A percentile compares a stretch with the other conserved stretches of the same genome.
Evolutionary conservation across 108 stramenopile species (phyloP).

Genomic region (Skeletonema grethae): DNA sequence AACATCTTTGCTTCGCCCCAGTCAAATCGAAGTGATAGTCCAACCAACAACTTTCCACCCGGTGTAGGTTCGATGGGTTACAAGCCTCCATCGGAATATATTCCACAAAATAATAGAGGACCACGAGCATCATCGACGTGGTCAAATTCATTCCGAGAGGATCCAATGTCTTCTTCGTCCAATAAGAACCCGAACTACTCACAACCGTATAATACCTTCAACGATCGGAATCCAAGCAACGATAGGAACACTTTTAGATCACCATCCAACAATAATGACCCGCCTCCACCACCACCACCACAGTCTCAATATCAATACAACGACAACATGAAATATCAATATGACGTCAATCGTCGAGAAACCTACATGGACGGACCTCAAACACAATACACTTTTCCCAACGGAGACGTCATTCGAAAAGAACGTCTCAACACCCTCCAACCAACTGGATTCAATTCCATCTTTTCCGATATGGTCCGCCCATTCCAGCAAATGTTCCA

Average conservation of each 20-base stretch:
- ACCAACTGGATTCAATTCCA: not conserved
- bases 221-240: not conserved
- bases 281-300: not conserved
- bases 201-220: not conserved
- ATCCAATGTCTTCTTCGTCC: not conserved
- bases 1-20: conserved; percentile 2
- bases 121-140: not conserved
- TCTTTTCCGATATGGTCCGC: conserved; percentile 1
- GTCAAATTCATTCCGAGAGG: not conserved
- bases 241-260: not conserved
- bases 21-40: conserved; percentile 1
- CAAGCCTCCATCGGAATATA: conserved; percentile 1
- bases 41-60: not conserved
- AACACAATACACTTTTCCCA: conserved; percentile 1
- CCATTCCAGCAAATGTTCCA: not conserved
- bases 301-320: not conserved
- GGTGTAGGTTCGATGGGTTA: not conserved
- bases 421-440: conserved; percentile 1
- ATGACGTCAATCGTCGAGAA: conserved; percentile 2
- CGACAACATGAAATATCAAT: not conserved
- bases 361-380: not conserved
- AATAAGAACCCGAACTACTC: not conserved
- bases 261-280: not conserved
- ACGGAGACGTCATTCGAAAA: not conserved
- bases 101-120: not conserved